phyloP scores from a whole-genome alignment of 2,329 filamentous ascomycete species.

The Fusarium nelsonii region DNA sequence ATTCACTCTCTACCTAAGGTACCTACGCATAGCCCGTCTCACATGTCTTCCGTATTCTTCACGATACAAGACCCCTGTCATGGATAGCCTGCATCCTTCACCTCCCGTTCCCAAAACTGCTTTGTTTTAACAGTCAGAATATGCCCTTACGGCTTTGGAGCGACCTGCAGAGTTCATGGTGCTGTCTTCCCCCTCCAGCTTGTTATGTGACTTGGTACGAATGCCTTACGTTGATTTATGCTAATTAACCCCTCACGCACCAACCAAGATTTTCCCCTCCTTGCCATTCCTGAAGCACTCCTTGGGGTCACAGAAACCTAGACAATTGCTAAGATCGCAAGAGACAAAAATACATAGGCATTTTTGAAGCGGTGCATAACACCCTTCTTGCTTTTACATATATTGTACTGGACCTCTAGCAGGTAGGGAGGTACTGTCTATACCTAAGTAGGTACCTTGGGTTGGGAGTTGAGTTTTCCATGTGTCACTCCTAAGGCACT shows the following conservation, averaged over 20 bases:
- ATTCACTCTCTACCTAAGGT: slow-evolving; percentile 12
- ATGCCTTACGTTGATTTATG: background rate
- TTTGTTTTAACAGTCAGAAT: slow-evolving; percentile 17
- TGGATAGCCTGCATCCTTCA: slow-evolving; percentile 26
- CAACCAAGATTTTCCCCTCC: slow-evolving; percentile 24
- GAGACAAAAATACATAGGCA: background rate
- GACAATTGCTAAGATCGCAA: background rate
- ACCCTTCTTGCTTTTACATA: background rate
- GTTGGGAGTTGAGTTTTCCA: background rate
- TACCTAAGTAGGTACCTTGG: background rate
- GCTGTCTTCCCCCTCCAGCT: slow-evolving; percentile 6
- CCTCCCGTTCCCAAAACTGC: slow-evolving; percentile 20
- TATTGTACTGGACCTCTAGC: background rate
- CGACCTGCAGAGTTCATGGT: slow-evolving; percentile 25
- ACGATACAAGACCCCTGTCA: slow-evolving; percentile 28
- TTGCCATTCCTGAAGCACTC: slow-evolving; percentile 5
- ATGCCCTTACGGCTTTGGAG: slow-evolving; percentile 38
- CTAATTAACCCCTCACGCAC: slow-evolving; percentile 44
- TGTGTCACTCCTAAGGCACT: slow-evolving; percentile 13
- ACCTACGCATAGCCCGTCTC: slow-evolving; percentile 22
- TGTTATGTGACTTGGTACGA: background rate
- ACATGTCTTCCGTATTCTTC: slow-evolving; percentile 28
- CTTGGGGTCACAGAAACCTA: background rate
- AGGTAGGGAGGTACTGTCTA: too few relatives aligned
- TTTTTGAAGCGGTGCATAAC: background rate